Evolutionary conservation across 1,284 basidiomycete species (phyloP).

Genomic region (Fomitopsis palustris): DNA sequence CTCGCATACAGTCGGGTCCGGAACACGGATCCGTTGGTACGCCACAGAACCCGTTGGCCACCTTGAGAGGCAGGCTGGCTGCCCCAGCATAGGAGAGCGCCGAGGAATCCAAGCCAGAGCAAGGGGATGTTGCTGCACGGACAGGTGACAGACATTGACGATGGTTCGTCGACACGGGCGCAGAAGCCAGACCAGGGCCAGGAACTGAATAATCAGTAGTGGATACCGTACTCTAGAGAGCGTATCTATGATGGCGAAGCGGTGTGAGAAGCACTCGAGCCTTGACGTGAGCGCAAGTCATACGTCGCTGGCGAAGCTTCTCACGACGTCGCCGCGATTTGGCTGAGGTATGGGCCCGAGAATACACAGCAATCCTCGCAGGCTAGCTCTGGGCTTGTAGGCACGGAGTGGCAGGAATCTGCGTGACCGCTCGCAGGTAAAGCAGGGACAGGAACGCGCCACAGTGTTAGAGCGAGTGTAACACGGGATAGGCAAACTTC

Average conservation of each 20-base stretch:
- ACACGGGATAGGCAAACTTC: neutral
- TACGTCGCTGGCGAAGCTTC: neutral
- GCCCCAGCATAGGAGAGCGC: neutral
- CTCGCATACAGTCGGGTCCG: neutral
- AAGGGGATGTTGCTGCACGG: too few species aligned
- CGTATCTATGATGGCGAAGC: neutral
- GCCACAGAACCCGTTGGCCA: too few species aligned
- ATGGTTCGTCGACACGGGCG: neutral
- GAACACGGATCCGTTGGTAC: neutral
- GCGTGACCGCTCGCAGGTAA: neutral
- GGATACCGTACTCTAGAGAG: neutral
- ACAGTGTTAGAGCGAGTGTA: neutral
- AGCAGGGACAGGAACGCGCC: neutral
- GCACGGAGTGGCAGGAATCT: neutral
- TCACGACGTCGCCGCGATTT: neutral
- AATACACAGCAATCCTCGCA: neutral
- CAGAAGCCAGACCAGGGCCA: neutral
- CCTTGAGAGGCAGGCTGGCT: neutral
- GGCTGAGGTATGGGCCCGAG: too few species aligned
- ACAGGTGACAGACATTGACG: neutral
- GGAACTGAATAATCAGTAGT: neutral
- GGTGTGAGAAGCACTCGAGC: neutral
- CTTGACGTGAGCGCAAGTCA: neutral
- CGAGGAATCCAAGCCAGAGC: neutral
- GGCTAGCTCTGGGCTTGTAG: neutral